Evolutionary conservation across 257 asterid species (phyloP), one percentile per base, ranked within the genome.

Genomic region (Lithospermum erythrorhizon): DNA sequence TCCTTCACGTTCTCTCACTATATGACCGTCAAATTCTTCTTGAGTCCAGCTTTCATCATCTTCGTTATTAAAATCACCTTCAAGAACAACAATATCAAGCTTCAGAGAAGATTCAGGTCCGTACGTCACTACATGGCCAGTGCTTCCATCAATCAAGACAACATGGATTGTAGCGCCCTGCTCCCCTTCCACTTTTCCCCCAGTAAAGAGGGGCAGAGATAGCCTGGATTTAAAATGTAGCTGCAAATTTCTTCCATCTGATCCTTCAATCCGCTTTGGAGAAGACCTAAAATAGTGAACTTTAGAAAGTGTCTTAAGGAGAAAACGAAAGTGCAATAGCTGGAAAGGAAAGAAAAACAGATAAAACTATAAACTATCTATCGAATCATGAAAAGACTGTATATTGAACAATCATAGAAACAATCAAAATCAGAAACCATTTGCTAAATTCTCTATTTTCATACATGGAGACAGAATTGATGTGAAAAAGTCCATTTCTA

Each of bases 151-250:
- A 53, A 86, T 63, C 57, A 91, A 70, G 57, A 88, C 94, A 61
- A 84, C 86, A 68, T 91, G 97, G 69, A 88, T 86, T 14, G 94
- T 14, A 64, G 97, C 98, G 71, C 97, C 95, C 73, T 86, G 98
- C 75, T 91, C 98, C 21, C 98, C 98, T 82, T 88, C 95, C 53
- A 91, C 95, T 77, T 87, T 87, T 30, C 95, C 98, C 23, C 97
- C 97, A 15, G 98, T 91, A 74, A 84, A 91, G 62, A 91, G 83
- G n/a, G 98, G 98, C 67, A 88, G 80, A 54, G 98, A 86, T 16
- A 91, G 91, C 65, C 97, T 75, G 48, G 98, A 81, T 72, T 63
- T 82, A 59, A 86, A 91, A 64, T 78, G 90, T 64, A 91, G 95
- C 84, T 88, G 95, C 78, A 88, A 76, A 77, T 79, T 88, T 78